These are phyloP conservation scores for Scheffersomyces quercinus DNA, from an alignment of 1,139 yeast genomes.

Conservation along the genomic window DNA sequence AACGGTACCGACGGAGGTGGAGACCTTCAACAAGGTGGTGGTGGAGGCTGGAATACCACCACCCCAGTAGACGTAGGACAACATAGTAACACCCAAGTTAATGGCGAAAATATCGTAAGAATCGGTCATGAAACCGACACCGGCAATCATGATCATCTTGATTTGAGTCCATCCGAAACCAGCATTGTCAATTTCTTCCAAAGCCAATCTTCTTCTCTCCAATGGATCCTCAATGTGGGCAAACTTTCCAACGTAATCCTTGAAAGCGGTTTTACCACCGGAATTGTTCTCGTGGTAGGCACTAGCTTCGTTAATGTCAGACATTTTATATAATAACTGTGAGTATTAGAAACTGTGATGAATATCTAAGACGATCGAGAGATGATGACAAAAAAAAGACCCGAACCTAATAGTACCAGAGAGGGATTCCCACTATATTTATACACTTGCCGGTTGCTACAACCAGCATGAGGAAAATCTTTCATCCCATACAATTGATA, in stretches of 20 bases:
- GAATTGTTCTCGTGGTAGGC: conserved; percentile 19
- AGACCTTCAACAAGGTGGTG: conserved; percentile 73
- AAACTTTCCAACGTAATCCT: conserved; percentile 78
- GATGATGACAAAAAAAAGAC: no score
- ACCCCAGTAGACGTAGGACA: conserved; percentile 73
- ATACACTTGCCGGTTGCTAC: no score
- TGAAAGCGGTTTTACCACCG: conserved; percentile 92
- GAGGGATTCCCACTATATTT: no score
- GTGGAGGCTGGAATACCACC: conserved; percentile 65
- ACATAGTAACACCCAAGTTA: conserved; percentile 75
- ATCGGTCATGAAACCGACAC: conserved; percentile 93
- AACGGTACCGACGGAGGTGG: conserved; percentile 93
- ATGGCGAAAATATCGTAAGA: conserved; percentile 91
- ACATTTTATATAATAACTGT: conserved; percentile 12
- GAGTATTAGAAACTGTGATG: no score
- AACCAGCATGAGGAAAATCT: no score
- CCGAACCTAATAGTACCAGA: no score
- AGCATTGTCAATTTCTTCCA: conserved; percentile 85
- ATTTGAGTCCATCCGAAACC: conserved; percentile 86
- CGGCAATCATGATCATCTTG: conserved; percentile 85
- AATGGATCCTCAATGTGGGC: conserved; percentile 85
- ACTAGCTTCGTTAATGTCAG: conserved; percentile 23
- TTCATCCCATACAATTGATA: no score
- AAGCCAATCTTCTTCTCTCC: conserved; percentile 86
- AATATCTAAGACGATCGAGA: no score